These are phyloP conservation scores for Novymonas esmeraldas DNA, from an alignment of 208 protist species.

Conservation along the genomic window DNA sequence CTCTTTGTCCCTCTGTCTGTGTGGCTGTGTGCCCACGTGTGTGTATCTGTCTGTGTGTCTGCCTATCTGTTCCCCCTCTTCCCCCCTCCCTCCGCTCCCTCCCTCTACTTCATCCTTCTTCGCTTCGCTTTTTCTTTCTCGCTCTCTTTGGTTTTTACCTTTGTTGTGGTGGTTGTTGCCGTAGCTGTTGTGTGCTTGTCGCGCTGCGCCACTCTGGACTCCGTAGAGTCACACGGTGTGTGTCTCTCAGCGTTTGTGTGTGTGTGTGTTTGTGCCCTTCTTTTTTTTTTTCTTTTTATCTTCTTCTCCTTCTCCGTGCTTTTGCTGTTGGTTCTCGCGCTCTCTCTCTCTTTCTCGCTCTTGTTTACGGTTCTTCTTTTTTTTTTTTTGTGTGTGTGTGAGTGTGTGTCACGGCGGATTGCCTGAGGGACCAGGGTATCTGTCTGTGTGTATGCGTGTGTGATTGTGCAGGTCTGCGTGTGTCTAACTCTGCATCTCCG, in stretches of 20 bases:
- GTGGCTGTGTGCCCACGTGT: background rate
- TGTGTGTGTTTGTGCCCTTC: conserved; percentile 1
- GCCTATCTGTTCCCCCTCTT: background rate
- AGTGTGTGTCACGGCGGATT: too few species aligned
- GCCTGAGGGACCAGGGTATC: too few species aligned
- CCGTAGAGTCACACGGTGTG: too few species aligned
- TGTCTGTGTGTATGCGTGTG: background rate
- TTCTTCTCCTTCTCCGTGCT: background rate
- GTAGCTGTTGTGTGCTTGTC: too few species aligned
- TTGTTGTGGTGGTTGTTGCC: too few species aligned
- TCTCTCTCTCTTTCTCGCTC: background rate
- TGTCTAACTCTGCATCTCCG: too few species aligned
- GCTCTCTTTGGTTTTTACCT: too few species aligned
- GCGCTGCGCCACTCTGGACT: too few species aligned
- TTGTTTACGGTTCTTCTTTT: background rate
- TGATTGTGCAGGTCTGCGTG: background rate
- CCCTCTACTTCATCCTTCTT: background rate
- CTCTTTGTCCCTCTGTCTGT: background rate
- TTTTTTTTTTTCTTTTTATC: background rate
- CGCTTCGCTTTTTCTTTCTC: background rate
- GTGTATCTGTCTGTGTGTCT: background rate
- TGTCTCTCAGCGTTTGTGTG: too few species aligned
- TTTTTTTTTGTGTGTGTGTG: background rate
- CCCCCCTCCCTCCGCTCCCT: too few species aligned
- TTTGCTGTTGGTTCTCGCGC: background rate